Evolutionary conservation across 2,329 filamentous ascomycete genomes (phyloP).

Genomic region (Microsporum ferrugineum): DNA sequence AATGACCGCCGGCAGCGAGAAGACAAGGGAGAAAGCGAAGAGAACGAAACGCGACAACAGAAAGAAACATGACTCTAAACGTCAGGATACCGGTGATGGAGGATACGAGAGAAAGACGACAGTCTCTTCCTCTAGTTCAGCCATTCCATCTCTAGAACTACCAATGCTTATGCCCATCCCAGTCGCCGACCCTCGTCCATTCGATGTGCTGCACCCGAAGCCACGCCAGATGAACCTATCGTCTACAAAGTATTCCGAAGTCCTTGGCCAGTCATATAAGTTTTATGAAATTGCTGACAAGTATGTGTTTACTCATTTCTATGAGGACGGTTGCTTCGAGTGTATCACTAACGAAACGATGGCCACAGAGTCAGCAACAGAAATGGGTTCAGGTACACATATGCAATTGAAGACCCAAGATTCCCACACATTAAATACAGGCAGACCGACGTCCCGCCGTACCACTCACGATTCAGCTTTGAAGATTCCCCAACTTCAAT

Average conservation of each 20-base stretch:
- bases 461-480: conserved; percentile 74
- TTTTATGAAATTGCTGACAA: conserved; percentile 36
- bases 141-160: conserved; percentile 29
- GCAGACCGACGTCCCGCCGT: conserved; percentile 74
- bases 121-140: conserved; percentile 12
- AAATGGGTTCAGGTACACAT: conserved; percentile 71
- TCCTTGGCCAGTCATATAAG: conserved; percentile 28
- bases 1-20: neutral
- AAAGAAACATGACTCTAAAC: conserved; percentile 35
- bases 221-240: conserved; percentile 32
- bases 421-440: conserved; percentile 88
- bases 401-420: conserved; percentile 77
- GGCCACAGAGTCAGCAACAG: conserved; percentile 47
- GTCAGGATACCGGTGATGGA: conserved; percentile 27
- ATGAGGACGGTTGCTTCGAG: neutral
- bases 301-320: neutral
- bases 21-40: conserved; percentile 21
- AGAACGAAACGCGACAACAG: conserved; percentile 35
- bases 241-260: conserved; percentile 26
- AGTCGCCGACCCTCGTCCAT: conserved; percentile 29
- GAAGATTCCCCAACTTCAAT: conserved; percentile 83
- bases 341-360: neutral
- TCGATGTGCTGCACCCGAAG: conserved; percentile 29
- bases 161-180: conserved; percentile 31
- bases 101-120: conserved; percentile 24